phyloP scores from a whole-genome alignment of 116 monocot genomes.

The Posidonia oceanica region DNA sequence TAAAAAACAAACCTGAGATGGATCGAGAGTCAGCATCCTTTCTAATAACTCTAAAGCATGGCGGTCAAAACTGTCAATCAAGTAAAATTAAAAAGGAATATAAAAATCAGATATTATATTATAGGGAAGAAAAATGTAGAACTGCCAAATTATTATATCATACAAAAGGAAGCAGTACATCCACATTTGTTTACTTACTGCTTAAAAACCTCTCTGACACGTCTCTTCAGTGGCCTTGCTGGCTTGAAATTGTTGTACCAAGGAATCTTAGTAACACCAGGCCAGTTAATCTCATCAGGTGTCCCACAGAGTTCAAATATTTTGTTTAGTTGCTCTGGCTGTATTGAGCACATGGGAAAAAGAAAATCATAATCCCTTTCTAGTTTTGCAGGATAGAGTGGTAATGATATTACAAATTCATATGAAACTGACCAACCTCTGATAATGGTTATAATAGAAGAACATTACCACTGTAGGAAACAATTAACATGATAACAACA shows the following conservation, averaged over 20 bases:
- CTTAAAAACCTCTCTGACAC: constrained; percentile 76
- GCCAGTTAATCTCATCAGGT: constrained; percentile 94
- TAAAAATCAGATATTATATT: too few relatives aligned
- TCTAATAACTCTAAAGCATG: constrained; percentile 89
- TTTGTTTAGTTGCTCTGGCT: constrained; percentile 87
- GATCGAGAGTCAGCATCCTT: constrained; percentile 89
- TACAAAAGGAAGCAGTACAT: neutral
- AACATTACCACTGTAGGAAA: too few relatives aligned
- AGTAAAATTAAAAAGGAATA: neutral
- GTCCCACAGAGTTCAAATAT: constrained; percentile 97
- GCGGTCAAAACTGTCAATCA: constrained; percentile 68
- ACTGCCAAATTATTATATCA: neutral
- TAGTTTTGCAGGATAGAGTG: too few relatives aligned
- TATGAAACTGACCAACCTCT: too few relatives aligned
- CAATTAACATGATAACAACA: too few relatives aligned
- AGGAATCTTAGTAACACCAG: constrained; percentile 87
- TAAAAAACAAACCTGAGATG: constrained; percentile 48
- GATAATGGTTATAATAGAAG: too few relatives aligned
- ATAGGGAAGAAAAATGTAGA: neutral
- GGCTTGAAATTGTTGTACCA: constrained; percentile 94
- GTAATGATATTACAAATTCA: too few relatives aligned
- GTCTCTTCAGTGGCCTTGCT: constrained; percentile 65
- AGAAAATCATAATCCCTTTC: too few relatives aligned
- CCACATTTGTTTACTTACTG: constrained; percentile 37
- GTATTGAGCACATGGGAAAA: constrained; percentile 3